These are phyloP conservation scores for Polytolypa hystricis DNA, from an alignment of 2,329 filamentous ascomycete species.

Conservation along the genomic window DNA sequence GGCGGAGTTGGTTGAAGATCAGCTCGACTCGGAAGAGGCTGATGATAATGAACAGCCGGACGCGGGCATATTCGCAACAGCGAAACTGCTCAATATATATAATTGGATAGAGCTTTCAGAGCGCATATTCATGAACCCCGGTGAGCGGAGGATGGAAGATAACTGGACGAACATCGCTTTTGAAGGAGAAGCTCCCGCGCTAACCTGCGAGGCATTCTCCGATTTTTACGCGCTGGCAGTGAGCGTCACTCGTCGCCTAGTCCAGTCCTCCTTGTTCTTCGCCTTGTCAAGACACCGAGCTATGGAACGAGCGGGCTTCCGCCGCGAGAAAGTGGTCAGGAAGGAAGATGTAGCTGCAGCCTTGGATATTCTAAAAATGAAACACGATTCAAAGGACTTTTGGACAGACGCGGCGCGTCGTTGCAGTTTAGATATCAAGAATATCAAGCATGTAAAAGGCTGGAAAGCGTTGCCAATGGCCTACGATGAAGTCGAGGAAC, in stretches of 20 bases:
- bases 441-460: constrained; percentile 23
- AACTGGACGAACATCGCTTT: constrained; percentile 57
- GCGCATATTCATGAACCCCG: constrained; percentile 63
- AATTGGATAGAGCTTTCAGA: constrained; percentile 55
- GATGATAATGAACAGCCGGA: neutral
- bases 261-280: constrained; percentile 59
- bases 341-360: constrained; percentile 44
- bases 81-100: constrained; percentile 46
- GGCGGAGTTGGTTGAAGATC: constrained; percentile 23
- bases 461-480: constrained; percentile 20
- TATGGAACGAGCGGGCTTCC: constrained; percentile 22
- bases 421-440: constrained; percentile 41
- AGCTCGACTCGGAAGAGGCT: constrained; percentile 5
- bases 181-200: constrained; percentile 47
- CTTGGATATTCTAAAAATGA: constrained; percentile 42
- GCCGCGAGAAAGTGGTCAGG: constrained; percentile 27
- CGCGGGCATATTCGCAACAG: constrained; percentile 34
- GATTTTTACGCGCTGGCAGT: constrained; percentile 61
- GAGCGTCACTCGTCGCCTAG: constrained; percentile 57
- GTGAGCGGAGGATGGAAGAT: constrained; percentile 43
- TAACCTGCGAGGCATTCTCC: constrained; percentile 63
- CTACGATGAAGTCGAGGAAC: constrained; percentile 27
- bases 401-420: constrained; percentile 44
- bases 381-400: constrained; percentile 32
- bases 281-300: constrained; percentile 56